These are phyloP conservation scores for Chaetomium olivaceum DNA, from an alignment of 2,329 filamentous ascomycete species.

Conservation along the genomic window DNA sequence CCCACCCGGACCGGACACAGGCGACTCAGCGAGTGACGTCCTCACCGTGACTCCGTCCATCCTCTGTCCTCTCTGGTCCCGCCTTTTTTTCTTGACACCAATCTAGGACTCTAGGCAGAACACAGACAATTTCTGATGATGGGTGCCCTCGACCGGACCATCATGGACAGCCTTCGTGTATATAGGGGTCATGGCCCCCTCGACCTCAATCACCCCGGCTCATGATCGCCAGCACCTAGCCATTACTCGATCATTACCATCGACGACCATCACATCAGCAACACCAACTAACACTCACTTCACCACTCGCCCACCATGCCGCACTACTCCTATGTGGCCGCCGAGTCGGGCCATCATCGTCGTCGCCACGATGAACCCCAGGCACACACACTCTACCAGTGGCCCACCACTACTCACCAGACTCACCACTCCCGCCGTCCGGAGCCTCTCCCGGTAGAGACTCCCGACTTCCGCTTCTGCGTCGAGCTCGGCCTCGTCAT, in stretches of 20 bases:
- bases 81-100: neutral
- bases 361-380: constrained; percentile 2
- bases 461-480: constrained; percentile 32
- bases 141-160: neutral
- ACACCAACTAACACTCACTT: neutral
- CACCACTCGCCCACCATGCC: constrained; percentile 22
- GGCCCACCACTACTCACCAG: neutral
- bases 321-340: constrained; percentile 14
- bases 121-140: constrained; percentile 1
- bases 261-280: neutral
- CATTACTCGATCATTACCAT: neutral
- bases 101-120: constrained; percentile 22
- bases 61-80: too few relatives aligned
- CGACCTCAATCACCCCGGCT: neutral
- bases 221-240: neutral
- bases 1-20: neutral
- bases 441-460: neutral
- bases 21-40: constrained; percentile 10
- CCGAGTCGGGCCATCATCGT: constrained; percentile 6
- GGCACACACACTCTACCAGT: neutral
- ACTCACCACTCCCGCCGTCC: neutral
- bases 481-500: constrained; percentile 31
- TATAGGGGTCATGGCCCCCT: constrained; percentile 15
- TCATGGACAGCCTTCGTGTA: constrained; percentile 15
- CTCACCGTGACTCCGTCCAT: constrained; percentile 21